Base-by-base conservation (phyloP, 1,284 basidiomycete genomes). In the Cutaneotrichosporon mucoides region DNA sequence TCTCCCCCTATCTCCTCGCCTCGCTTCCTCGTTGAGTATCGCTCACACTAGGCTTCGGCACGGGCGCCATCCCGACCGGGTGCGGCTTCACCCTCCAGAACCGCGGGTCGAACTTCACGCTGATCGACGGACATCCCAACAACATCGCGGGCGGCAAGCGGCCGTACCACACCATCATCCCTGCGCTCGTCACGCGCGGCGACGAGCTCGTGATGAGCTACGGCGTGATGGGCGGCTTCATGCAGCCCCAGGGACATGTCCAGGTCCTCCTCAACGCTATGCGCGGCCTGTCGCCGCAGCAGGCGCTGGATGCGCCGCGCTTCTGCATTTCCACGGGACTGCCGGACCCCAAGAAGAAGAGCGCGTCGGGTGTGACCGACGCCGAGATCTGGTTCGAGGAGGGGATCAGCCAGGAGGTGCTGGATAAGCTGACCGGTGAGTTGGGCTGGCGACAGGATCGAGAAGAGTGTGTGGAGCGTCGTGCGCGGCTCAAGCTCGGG, bases 11-110 rank as follows among this genome's bases (percentile, higher is more conserved):
- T 24, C 24, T 24, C 24, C 24, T 24, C 24, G 24, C 24, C 24
- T 24, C 24, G 24, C 24, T 24, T 24, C 24, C 8, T 8, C 4
- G 51, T 53, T 51, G n/a, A 47, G 37, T 8, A 24, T 24, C 24
- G 24, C 24, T 24, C 24, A 24, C 24, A 13, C 42, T 73, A 66
- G 81, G 81, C 0, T 83, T 83, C 57, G 82, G 82, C 5, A 79
- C 78, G 0, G 77, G 76, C 84, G 92, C 92, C 33, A 82, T 98
- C 41, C 95, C 95, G 0, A 86, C 88, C 65, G 92, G 88, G 0
- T 95, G 92, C 69, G 95, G 95, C 0, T 98, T 99, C 73, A 97
- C 93, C 0, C 82, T 99, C 8, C 95, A 98, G 76, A 96, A 96
- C 77, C 84, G 95, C 59, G 95, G 95, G 3, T 82, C 86, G 6